Evolutionary conservation across 1,139 yeast genomes (phyloP).

Genomic region (Pichia sp.): DNA sequence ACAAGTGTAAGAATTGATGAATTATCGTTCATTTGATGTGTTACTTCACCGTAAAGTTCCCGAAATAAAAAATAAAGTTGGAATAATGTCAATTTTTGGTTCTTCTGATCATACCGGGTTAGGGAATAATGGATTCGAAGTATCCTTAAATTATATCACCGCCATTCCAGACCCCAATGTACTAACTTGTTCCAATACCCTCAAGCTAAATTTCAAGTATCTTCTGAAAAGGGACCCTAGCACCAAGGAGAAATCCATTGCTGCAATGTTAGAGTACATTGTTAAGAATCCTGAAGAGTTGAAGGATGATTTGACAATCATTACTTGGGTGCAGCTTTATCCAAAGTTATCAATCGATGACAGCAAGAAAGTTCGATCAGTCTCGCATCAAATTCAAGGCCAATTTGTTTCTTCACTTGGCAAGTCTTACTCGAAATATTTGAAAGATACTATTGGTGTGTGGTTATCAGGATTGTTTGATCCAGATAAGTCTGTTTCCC

Average conservation of each 20-base stretch:
- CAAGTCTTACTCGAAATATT: slow-evolving; percentile 52
- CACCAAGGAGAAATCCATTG: slow-evolving; percentile 75
- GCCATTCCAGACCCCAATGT: slow-evolving; percentile 64
- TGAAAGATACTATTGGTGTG: slow-evolving; percentile 63
- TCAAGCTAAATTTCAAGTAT: slow-evolving; percentile 63
- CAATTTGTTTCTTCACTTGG: slow-evolving; percentile 42
- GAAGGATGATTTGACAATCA: slow-evolving; percentile 41
- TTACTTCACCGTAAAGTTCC: background rate
- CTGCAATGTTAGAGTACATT: slow-evolving; percentile 38
- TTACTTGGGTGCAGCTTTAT: slow-evolving; percentile 75
- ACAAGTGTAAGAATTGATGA: too few relatives aligned
- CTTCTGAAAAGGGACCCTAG: slow-evolving; percentile 70
- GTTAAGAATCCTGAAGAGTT: slow-evolving; percentile 16
- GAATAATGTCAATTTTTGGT: slow-evolving; percentile 7
- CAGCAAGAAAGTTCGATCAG: slow-evolving; percentile 52
- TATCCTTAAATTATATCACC: slow-evolving; percentile 67
- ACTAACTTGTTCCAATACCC: slow-evolving; percentile 45
- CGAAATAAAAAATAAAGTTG: background rate
- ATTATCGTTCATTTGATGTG: too few relatives aligned
- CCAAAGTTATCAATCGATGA: slow-evolving; percentile 71
- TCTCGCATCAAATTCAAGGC: slow-evolving; percentile 60
- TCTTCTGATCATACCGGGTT: slow-evolving; percentile 15
- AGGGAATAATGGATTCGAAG: slow-evolving; percentile 47
- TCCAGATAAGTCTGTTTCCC: slow-evolving; percentile 52
- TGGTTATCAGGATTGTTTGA: slow-evolving; percentile 71